These are phyloP conservation scores for Bombardia bombarda DNA, from an alignment of 495 filamentous ascomycete genomes.

Conservation along the genomic window DNA sequence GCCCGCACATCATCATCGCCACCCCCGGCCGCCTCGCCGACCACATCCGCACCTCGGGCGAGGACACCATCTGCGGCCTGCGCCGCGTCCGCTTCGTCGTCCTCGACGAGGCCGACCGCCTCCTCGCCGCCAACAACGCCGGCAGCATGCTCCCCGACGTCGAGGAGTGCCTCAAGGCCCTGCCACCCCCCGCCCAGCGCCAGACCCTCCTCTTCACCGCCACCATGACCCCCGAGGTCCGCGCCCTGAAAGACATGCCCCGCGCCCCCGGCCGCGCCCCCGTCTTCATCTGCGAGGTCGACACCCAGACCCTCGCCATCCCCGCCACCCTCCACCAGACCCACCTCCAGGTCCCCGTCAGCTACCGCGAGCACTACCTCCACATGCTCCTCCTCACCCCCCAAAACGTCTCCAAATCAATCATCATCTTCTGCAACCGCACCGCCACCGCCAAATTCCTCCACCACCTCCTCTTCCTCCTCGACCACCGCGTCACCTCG, in stretches of 20 bases:
- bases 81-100: slow-evolving; percentile 75
- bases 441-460: slow-evolving; percentile 82
- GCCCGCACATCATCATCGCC: slow-evolving; percentile 89
- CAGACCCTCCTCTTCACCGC: slow-evolving; percentile 97
- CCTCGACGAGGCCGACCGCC: slow-evolving; percentile 91
- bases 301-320: slow-evolving; percentile 63
- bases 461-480: slow-evolving; percentile 72
- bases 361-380: slow-evolving; percentile 86
- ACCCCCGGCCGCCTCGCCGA: slow-evolving; percentile 92
- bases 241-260: slow-evolving; percentile 68
- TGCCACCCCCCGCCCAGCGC: slow-evolving; percentile 63
- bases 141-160: slow-evolving; percentile 93
- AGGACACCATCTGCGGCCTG: slow-evolving; percentile 79
- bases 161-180: slow-evolving; percentile 70
- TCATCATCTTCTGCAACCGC: slow-evolving; percentile 93
- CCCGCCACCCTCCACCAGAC: slow-evolving; percentile 74
- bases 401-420: slow-evolving; percentile 59
- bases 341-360: slow-evolving; percentile 80
- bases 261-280: slow-evolving; percentile 56
- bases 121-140: slow-evolving; percentile 58
- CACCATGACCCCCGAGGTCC: slow-evolving; percentile 88
- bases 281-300: slow-evolving; percentile 84
- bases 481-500: slow-evolving; percentile 83
- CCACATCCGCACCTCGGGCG: slow-evolving; percentile 81
- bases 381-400: slow-evolving; percentile 82